Evolutionary conservation across 441 rosid genomes (phyloP), one percentile per base, ranked within the genome.

Genomic region (Erodium chrysanthum): DNA sequence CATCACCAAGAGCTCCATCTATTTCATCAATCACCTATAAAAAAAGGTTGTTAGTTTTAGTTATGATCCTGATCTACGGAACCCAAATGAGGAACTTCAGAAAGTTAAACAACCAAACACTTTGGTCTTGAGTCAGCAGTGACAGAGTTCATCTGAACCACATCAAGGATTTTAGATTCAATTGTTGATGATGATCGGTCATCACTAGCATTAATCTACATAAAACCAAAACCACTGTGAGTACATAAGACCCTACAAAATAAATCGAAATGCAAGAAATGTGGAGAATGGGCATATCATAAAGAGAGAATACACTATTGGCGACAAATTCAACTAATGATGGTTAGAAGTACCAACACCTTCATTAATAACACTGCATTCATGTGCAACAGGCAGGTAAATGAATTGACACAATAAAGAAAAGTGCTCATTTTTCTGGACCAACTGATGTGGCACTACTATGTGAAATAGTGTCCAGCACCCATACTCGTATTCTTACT

Each of bases 1-100:
- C 99, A 76, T 95, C 97, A 21, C 92, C 88, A 73, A 87, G 97
- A 78, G 97, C 91, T 75, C 99, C 99, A 81, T 95, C 99, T 78
- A 92, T 95, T 90, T 95, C 99, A 82, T 95, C 99, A 79, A 95
- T 90, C 63, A 95, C 93, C 99, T 95, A 75, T 52, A 71, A 23
- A 79, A 79, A 72, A 73, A 69, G 7, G 56, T 66, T 15, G 66
- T 68, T 68, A 73, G 72, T 69, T 33, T 72, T 68, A 33, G 74
- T 62, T 75, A 68, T 69, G 59, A 72, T 20, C 67, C 66, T 59
- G 23, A 44, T 48, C 21, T 21, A 65, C 67, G 37, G 40, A 44
- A 67, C 35, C 40, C 71, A 65, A 62, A 37, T 21, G 40, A 68
- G 37, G 58, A 50, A 74, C 64, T 33, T 40, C 22, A n/a, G 66